phyloP scores from a whole-genome alignment of 2,329 filamentous ascomycete genomes.

The Rhinocladiella mackenziei region DNA sequence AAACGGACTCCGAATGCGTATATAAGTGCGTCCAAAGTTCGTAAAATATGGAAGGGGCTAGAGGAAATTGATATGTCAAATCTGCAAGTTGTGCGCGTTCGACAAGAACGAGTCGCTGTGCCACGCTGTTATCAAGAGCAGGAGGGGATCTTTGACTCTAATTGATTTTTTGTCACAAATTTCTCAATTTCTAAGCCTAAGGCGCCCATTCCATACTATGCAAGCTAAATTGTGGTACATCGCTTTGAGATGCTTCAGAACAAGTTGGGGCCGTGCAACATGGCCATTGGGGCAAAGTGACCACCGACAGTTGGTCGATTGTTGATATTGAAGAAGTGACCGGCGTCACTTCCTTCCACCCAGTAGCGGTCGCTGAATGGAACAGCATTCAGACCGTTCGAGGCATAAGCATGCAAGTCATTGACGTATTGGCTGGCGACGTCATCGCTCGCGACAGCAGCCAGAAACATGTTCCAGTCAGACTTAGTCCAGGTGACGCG shows the following conservation, averaged over 20 bases:
- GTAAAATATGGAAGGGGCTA: no score
- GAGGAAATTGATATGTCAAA: no score
- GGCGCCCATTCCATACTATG: not conserved
- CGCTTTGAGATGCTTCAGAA: slow-evolving; percentile 2
- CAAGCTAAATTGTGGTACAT: not conserved
- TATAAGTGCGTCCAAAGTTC: no score
- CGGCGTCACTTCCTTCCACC: slow-evolving; percentile 31
- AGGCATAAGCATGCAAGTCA: slow-evolving; percentile 42
- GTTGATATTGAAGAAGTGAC: slow-evolving; percentile 2
- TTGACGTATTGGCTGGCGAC: slow-evolving; percentile 37
- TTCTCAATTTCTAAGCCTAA: not conserved
- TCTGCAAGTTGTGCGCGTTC: no score
- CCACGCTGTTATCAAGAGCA: no score
- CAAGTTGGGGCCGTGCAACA: slow-evolving; percentile 5
- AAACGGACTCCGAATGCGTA: no score
- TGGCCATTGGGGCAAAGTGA: slow-evolving; percentile 2
- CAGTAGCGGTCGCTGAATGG: slow-evolving; percentile 45
- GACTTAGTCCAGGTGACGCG: slow-evolving; percentile 42
- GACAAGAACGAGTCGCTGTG: no score
- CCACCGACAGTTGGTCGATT: slow-evolving; percentile 6
- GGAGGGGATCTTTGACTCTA: no score
- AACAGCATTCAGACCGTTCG: slow-evolving; percentile 42
- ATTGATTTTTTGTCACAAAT: no score
- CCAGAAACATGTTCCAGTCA: slow-evolving; percentile 46
- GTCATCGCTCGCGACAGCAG: slow-evolving; percentile 33